Evolutionary conservation across 2,329 filamentous ascomycete species (phyloP).

Genomic region (Pyrenophora graminea): DNA sequence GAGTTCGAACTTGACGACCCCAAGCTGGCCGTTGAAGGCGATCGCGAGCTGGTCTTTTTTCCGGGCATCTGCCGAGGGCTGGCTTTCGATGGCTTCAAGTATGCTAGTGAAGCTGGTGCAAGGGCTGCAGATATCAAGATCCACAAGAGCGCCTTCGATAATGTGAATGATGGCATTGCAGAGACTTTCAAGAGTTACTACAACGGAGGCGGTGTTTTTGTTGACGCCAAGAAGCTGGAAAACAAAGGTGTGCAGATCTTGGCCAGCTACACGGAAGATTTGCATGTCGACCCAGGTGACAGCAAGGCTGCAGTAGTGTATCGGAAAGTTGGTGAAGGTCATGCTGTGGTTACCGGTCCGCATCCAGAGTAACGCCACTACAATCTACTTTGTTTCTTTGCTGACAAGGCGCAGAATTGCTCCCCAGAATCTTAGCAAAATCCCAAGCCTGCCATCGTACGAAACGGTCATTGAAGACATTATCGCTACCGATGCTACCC

Average conservation of each 20-base stretch:
- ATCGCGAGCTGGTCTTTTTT: conserved; percentile 85
- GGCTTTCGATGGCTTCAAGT: conserved; percentile 87
- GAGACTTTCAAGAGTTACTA: conserved; percentile 78
- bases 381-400: background rate
- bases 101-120: conserved; percentile 84
- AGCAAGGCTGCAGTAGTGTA: conserved; percentile 80
- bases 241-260: conserved; percentile 75
- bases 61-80: conserved; percentile 83
- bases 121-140: conserved; percentile 71
- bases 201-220: conserved; percentile 93
- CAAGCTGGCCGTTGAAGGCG: conserved; percentile 80
- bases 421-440: conserved; percentile 72
- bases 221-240: conserved; percentile 69
- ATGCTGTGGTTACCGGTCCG: conserved; percentile 78
- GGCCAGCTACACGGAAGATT: conserved; percentile 74
- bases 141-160: conserved; percentile 61
- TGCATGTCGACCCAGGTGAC: conserved; percentile 76
- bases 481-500: conserved; percentile 68
- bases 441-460: conserved; percentile 70
- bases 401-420: conserved; percentile 68
- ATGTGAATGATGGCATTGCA: conserved; percentile 55
- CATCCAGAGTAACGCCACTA: conserved; percentile 79
- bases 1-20: conserved; percentile 90
- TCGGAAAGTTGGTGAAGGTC: conserved; percentile 79
- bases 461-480: conserved; percentile 70